A percentile compares a stretch with the other conserved stretches of the same genome.
Evolutionary conservation across 768 basidiomycete genomes (phyloP).

Genomic region (Cyclocybe aegerita): DNA sequence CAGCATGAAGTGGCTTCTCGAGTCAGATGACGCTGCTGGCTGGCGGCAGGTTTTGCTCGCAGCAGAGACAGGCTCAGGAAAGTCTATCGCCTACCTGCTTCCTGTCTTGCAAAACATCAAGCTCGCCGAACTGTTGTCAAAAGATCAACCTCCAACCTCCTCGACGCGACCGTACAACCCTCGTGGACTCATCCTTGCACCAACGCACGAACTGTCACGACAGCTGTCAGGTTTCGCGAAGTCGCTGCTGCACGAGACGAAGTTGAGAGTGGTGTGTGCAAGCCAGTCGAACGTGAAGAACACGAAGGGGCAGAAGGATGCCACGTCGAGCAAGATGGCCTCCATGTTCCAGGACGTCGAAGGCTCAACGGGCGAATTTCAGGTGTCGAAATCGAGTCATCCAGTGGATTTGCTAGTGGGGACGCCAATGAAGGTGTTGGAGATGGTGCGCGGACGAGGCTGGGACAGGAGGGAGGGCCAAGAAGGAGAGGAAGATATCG

Average conservation of each 20-base stretch:
- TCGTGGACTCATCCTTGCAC: slow-evolving; percentile 78
- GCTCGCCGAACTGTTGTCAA: slow-evolving; percentile 43
- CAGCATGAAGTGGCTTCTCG: slow-evolving; percentile 64
- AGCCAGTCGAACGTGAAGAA: slow-evolving; percentile 56
- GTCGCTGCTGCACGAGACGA: slow-evolving; percentile 67
- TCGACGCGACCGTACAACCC: slow-evolving; percentile 46
- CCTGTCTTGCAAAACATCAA: slow-evolving; percentile 83
- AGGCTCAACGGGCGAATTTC: slow-evolving; percentile 12
- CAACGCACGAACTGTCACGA: slow-evolving; percentile 86
- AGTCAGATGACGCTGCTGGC: slow-evolving; percentile 10
- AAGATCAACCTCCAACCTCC: slow-evolving; percentile 1
- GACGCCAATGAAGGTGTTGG: slow-evolving; percentile 66
- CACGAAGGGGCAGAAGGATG: slow-evolving; percentile 21
- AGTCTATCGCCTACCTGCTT: slow-evolving; percentile 87
- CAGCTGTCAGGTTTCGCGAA: slow-evolving; percentile 80
- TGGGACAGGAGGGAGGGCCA: slow-evolving; percentile 41
- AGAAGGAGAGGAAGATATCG: slow-evolving; percentile 6
- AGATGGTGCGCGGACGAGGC: slow-evolving; percentile 54
- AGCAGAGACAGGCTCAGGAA: slow-evolving; percentile 89
- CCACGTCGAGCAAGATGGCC: slow-evolving; percentile 52
- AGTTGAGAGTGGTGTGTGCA: slow-evolving; percentile 73
- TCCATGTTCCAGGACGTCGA: slow-evolving; percentile 26
- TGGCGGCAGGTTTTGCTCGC: slow-evolving; percentile 68
- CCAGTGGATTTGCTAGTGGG: slow-evolving; percentile 62
- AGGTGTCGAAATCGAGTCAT: slow-evolving; percentile 9